Percentiles rank a stretch among this genome's conserved stretches.
These are phyloP conservation scores for Phlebiopsis gigantea DNA, from an alignment of 768 basidiomycete species.

Conservation along the genomic window DNA sequence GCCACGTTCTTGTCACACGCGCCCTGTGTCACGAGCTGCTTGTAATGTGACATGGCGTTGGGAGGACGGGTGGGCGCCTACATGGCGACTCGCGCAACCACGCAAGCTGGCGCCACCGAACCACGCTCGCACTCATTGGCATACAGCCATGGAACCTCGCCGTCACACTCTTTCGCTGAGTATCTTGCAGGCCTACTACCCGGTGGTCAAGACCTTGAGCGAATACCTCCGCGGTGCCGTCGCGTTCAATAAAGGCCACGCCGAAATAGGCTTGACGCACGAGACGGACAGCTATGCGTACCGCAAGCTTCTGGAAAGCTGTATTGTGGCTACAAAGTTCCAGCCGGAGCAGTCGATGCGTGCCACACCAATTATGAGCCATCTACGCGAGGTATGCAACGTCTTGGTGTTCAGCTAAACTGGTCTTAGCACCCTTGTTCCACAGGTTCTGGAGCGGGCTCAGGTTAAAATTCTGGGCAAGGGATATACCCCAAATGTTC, in stretches of 20 bases:
- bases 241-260: neutral
- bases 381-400: slow-evolving; percentile 59
- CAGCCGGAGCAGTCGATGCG: slow-evolving; percentile 7
- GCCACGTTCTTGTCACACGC: neutral
- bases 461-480: slow-evolving; percentile 8
- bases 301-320: slow-evolving; percentile 33
- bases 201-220: slow-evolving; percentile 14
- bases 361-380: slow-evolving; percentile 35
- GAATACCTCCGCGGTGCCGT: slow-evolving; percentile 9
- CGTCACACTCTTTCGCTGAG: slow-evolving; percentile 1
- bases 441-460: slow-evolving; percentile 10
- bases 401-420: neutral
- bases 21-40: neutral
- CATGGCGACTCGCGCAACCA: neutral
- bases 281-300: slow-evolving; percentile 12
- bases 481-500: neutral
- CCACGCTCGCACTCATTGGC: neutral
- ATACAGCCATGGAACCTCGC: neutral
- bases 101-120: neutral
- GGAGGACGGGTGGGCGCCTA: slow-evolving; percentile 1
- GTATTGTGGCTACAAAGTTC: slow-evolving; percentile 39
- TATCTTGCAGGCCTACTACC: slow-evolving; percentile 17
- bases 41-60: neutral
- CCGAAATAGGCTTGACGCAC: neutral
- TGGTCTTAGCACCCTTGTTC: neutral